Evolutionary conservation across 75 land plant genomes (phyloP).

Genomic region (Sequoiadendron giganteum): DNA sequence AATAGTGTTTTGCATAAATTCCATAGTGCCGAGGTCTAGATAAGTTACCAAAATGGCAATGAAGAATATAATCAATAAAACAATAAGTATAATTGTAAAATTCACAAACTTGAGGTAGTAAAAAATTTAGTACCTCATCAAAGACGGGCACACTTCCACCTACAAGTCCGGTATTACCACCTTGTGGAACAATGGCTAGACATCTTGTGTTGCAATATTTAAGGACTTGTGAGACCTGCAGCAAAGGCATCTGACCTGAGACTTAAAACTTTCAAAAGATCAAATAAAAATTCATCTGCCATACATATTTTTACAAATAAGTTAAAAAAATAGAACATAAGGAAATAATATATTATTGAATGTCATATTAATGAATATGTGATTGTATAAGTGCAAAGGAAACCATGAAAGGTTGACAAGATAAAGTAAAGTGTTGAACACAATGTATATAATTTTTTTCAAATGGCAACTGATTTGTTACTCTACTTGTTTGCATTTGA

Average conservation of each 20-base stretch:
- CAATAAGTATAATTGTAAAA: not conserved
- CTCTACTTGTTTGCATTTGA: too few relatives aligned
- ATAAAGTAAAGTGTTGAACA: too few relatives aligned
- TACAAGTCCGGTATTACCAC: conserved; percentile 97
- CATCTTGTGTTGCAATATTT: conserved; percentile 67
- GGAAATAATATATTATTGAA: too few relatives aligned
- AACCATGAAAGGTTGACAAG: too few relatives aligned
- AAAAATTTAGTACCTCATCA: conserved; percentile 72
- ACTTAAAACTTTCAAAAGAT: not conserved
- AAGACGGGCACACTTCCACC: conserved; percentile 98
- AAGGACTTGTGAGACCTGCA: conserved; percentile 89
- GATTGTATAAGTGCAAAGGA: too few relatives aligned
- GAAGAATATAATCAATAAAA: not conserved
- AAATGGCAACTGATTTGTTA: too few relatives aligned
- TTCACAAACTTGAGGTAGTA: not conserved
- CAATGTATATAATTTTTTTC: too few relatives aligned
- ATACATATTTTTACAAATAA: too few relatives aligned
- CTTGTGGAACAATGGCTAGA: conserved; percentile 96
- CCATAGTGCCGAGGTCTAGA: not conserved
- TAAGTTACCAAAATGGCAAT: not conserved
- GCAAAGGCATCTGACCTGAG: not conserved
- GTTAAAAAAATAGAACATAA: not conserved
- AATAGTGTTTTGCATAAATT: not conserved
- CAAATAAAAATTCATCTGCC: not conserved
- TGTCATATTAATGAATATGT: too few relatives aligned